Evolutionary conservation across 768 basidiomycete genomes (phyloP).

Genomic region (Peribolospora baueri): DNA sequence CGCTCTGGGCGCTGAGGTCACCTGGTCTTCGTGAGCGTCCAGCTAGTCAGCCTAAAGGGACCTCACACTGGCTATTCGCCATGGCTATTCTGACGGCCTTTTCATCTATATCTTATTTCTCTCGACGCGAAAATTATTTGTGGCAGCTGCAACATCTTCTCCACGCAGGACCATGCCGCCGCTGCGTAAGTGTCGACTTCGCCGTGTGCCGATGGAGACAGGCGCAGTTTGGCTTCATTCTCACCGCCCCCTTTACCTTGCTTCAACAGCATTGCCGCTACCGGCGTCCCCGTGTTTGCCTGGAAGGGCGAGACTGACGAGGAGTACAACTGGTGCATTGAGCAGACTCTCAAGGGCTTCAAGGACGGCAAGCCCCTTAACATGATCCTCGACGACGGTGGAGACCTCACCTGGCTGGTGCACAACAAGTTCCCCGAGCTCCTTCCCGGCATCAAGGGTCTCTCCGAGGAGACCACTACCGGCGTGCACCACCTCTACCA

Average conservation of each 20-base stretch:
- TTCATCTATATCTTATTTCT: slow-evolving; percentile 15
- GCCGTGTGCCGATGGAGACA: too few species aligned
- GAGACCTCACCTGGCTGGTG: slow-evolving; percentile 79
- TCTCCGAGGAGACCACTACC: slow-evolving; percentile 98
- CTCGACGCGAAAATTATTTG: too few species aligned
- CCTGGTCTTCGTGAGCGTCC: slow-evolving; percentile 86
- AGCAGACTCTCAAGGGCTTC: slow-evolving; percentile 82
- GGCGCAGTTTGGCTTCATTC: too few species aligned
- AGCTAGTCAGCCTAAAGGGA: slow-evolving; percentile 15
- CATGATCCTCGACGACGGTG: slow-evolving; percentile 99
- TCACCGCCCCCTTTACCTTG: background rate
- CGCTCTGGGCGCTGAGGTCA: slow-evolving; percentile 82
- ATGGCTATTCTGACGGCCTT: background rate
- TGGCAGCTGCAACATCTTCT: slow-evolving; percentile 62
- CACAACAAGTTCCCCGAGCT: slow-evolving; percentile 91
- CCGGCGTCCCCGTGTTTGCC: slow-evolving; percentile 91
- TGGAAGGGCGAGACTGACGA: slow-evolving; percentile 99
- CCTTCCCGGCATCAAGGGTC: slow-evolving; percentile 59
- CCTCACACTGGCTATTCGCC: background rate
- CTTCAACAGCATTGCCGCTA: slow-evolving; percentile 59
- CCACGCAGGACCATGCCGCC: slow-evolving; percentile 97
- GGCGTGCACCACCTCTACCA: slow-evolving; percentile 99
- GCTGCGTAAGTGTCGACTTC: slow-evolving; percentile 29
- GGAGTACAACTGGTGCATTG: slow-evolving; percentile 87
- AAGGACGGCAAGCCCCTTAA: slow-evolving; percentile 58